Evolutionary conservation across 441 rosid species (phyloP).

Genomic region (Breynia disticha): DNA sequence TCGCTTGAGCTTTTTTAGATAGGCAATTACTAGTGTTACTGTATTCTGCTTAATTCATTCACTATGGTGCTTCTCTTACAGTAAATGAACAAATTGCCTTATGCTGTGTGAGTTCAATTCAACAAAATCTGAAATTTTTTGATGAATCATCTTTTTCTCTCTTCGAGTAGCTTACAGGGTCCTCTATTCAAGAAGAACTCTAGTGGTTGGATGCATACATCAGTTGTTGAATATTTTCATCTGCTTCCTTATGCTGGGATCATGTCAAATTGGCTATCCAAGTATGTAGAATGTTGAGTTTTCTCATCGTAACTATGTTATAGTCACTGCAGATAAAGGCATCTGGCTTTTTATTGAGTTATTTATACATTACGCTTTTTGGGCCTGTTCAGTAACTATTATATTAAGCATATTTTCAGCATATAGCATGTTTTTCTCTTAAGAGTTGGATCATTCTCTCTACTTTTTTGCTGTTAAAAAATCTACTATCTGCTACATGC

Average conservation of each 20-base stretch:
- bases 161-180: slow-evolving; percentile 55
- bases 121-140: neutral
- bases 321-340: neutral
- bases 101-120: too few species aligned
- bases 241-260: slow-evolving; percentile 61
- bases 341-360: neutral
- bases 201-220: slow-evolving; percentile 32
- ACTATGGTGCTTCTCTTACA: too few species aligned
- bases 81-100: too few species aligned
- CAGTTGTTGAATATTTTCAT: slow-evolving; percentile 59
- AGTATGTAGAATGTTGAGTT: slow-evolving; percentile 28
- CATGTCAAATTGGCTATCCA: slow-evolving; percentile 47
- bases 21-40: too few species aligned
- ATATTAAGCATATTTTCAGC: too few species aligned
- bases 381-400: too few species aligned
- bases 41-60: too few species aligned
- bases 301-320: neutral
- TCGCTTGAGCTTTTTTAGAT: too few species aligned
- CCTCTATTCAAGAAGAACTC: slow-evolving; percentile 41
- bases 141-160: slow-evolving; percentile 7
- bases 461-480: too few species aligned
- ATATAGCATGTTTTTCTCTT: too few species aligned
- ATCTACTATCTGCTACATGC: too few species aligned
- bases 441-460: too few species aligned
- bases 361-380: neutral